Evolutionary conservation across 2,329 filamentous ascomycete species (phyloP), one percentile per base, ranked within the genome.

Genomic region (Purpureocillium lavendulum): DNA sequence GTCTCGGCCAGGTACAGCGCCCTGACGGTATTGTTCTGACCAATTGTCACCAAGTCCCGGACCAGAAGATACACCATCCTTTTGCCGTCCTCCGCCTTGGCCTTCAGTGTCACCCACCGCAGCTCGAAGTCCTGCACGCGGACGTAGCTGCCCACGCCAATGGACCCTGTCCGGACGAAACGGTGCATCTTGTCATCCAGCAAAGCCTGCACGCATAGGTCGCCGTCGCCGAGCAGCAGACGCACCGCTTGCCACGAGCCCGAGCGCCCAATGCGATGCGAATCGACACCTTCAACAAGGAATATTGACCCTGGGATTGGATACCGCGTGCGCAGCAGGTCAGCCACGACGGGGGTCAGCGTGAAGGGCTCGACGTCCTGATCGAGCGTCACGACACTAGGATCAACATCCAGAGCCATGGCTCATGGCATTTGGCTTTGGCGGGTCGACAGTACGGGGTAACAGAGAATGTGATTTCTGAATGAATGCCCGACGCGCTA

Each of bases 201-300:
- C 7, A 77, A 52, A 0, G 70, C 71, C 50, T 77, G 73, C n/a
- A 77, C 62, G 45, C 69, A 75, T 4, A 75, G 52, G 47, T 69
- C 60, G 1, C 73, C 71, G 45, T 77, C 73, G 30, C 72, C 68
- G 0, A 77, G 62, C 0, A 76, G 39, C 10, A 77, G 46, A 2
- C 71, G 61, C 1, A 75, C 49, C 2, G 61, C 58, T 26, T 70
- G 66, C 61, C 67, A 67, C 51, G 59, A 50, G 13, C 49, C 56
- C 3, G 51, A 56, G 6, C 45, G 39, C 1, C 65, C 59, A 0
- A 68, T 53, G 1, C 63, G 51, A 1, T 61, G 44, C 13, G 48
- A 38, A 11, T 70, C 60, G n/a, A 73, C 42, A 33, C 57, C 60
- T 41, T 72, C 69, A 29, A 77, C 67, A 0, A 75, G 59, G 29